These are phyloP conservation scores for Aegle marmelos DNA, from an alignment of 345 rosid genomes.

Conservation along the genomic window DNA sequence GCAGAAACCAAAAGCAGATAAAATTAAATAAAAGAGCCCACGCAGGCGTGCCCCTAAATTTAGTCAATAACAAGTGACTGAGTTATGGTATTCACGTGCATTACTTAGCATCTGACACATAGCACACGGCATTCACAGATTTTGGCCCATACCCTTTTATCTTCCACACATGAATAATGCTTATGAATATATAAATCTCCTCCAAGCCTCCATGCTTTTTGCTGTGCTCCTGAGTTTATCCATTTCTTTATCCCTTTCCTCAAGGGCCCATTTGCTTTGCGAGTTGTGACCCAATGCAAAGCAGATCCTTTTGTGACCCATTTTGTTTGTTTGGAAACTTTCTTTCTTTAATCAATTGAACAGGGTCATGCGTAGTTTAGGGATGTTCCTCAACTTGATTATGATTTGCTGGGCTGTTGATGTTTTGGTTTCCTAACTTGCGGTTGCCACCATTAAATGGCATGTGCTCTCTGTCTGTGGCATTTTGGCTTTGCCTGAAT, in stretches of 20 bases:
- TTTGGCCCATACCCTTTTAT: background rate
- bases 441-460: background rate
- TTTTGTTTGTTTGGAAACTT: background rate
- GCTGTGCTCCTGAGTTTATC: background rate
- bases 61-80: background rate
- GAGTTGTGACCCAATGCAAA: background rate
- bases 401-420: background rate
- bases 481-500: background rate
- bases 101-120: background rate
- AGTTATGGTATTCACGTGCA: slow-evolving; percentile 9
- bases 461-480: background rate
- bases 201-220: background rate
- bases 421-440: background rate
- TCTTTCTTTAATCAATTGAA: background rate
- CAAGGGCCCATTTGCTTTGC: background rate
- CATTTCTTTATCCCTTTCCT: background rate
- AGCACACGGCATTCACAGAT: background rate
- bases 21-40: background rate
- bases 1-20: background rate
- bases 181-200: background rate
- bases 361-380: background rate
- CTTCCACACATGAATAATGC: background rate
- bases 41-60: background rate
- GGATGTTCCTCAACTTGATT: background rate
- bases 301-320: background rate